phyloP scores from a whole-genome alignment of 1,284 basidiomycete genomes.

The Moesziomyces aphidis region DNA sequence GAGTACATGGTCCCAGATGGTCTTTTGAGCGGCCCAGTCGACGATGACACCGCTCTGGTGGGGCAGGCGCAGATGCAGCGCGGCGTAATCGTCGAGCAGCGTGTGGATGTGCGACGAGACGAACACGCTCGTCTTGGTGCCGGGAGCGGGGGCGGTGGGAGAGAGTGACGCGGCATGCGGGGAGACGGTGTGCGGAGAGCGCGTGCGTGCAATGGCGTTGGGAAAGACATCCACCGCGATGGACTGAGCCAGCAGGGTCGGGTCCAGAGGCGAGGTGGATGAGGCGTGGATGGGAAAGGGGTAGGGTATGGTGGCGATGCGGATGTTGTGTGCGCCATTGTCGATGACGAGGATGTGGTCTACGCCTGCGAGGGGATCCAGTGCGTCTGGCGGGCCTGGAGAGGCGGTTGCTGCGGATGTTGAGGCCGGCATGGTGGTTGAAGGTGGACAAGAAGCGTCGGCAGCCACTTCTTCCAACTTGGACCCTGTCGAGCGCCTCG shows the following conservation, averaged over 20 bases:
- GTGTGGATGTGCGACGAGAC: slow-evolving; percentile 52
- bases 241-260: not conserved
- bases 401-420: slow-evolving; percentile 2
- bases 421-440: slow-evolving; percentile 5
- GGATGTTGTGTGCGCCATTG: slow-evolving; percentile 44
- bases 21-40: slow-evolving; percentile 65
- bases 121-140: slow-evolving; percentile 22
- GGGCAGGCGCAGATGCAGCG: slow-evolving; percentile 55
- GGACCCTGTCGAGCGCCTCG: not conserved
- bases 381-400: not conserved
- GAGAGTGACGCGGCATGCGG: not conserved
- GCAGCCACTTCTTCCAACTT: slow-evolving; percentile 16
- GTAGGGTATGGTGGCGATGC: slow-evolving; percentile 41
- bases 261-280: not conserved
- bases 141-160: slow-evolving; percentile 29
- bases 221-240: slow-evolving; percentile 15
- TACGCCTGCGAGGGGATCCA: slow-evolving; percentile 23
- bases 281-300: slow-evolving; percentile 7
- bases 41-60: slow-evolving; percentile 60
- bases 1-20: slow-evolving; percentile 60
- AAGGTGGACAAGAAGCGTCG: not conserved
- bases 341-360: slow-evolving; percentile 43
- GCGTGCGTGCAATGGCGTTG: slow-evolving; percentile 55
- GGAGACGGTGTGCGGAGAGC: slow-evolving; percentile 23
- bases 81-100: slow-evolving; percentile 53